phyloP scores from a whole-genome alignment of 306 rosid species.

The Oemleria cerasiformis region DNA sequence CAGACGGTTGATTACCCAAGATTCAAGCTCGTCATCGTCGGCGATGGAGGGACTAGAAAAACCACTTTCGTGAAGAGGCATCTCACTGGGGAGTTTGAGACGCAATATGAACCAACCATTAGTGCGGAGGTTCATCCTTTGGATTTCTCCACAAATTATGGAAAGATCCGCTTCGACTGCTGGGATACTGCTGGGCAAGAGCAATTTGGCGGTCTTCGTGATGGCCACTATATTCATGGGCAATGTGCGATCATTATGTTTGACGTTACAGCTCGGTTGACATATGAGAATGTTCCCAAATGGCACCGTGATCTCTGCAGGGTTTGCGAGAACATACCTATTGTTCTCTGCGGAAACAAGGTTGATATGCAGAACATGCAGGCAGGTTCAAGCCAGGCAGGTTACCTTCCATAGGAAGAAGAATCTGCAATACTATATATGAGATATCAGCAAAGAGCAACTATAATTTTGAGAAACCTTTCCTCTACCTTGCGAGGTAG shows the following conservation, averaged over 20 bases:
- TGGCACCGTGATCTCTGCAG: constrained; percentile 85
- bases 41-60: constrained; percentile 85
- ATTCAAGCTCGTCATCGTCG: constrained; percentile 74
- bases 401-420: constrained; percentile 82
- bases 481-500: constrained; percentile 70
- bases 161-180: constrained; percentile 67
- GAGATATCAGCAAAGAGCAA: constrained; percentile 87
- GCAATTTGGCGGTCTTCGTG: constrained; percentile 79
- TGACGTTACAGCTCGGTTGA: constrained; percentile 67
- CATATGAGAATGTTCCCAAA: constrained; percentile 74
- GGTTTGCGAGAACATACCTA: constrained; percentile 79
- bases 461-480: constrained; percentile 79
- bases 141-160: constrained; percentile 67
- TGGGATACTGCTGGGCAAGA: constrained; percentile 91
- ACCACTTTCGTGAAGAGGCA: constrained; percentile 79
- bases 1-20: constrained; percentile 59
- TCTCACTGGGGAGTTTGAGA: constrained; percentile 76
- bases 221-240: constrained; percentile 74
- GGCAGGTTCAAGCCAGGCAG: constrained; percentile 80
- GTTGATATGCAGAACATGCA: constrained; percentile 77
- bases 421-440: constrained; percentile 74
- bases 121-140: constrained; percentile 82
- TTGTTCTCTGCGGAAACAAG: constrained; percentile 81
- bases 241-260: constrained; percentile 82
- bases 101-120: constrained; percentile 78